Percentiles rank a stretch among this genome's conserved stretches.
Evolutionary conservation across 106 monocot genomes (phyloP).

Genomic region (Allium sativum): DNA sequence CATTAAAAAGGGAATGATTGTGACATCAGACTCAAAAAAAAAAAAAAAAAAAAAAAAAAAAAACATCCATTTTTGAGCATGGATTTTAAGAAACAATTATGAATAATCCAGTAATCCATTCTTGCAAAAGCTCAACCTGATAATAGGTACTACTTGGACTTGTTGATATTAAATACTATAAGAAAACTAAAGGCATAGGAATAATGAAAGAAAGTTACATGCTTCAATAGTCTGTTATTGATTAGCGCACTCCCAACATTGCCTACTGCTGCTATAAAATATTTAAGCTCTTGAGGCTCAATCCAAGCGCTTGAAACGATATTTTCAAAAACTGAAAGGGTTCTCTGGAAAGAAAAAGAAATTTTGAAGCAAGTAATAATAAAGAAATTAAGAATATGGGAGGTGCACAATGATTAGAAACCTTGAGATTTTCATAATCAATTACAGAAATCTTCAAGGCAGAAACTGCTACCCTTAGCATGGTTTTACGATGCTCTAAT

Average conservation of each 20-base stretch:
- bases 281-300: slow-evolving; percentile 45
- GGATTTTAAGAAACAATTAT: neutral
- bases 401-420: slow-evolving; percentile 11
- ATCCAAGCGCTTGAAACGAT: slow-evolving; percentile 51
- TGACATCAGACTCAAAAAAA: neutral
- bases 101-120: neutral
- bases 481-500: slow-evolving; percentile 25
- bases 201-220: slow-evolving; percentile 19
- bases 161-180: neutral
- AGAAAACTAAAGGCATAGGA: neutral
- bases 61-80: no score
- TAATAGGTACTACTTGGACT: neutral
- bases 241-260: slow-evolving; percentile 41
- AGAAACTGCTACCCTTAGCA: slow-evolving; percentile 32
- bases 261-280: slow-evolving; percentile 35
- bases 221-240: slow-evolving; percentile 29
- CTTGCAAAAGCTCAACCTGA: neutral
- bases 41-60: no score
- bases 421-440: slow-evolving; percentile 18
- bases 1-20: neutral
- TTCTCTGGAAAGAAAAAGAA: slow-evolving; percentile 35
- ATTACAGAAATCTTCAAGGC: slow-evolving; percentile 36
- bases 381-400: neutral
- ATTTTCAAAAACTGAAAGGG: slow-evolving; percentile 17
- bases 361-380: neutral